phyloP scores from a whole-genome alignment of 345 rosid species.

The Salix udensis region DNA sequence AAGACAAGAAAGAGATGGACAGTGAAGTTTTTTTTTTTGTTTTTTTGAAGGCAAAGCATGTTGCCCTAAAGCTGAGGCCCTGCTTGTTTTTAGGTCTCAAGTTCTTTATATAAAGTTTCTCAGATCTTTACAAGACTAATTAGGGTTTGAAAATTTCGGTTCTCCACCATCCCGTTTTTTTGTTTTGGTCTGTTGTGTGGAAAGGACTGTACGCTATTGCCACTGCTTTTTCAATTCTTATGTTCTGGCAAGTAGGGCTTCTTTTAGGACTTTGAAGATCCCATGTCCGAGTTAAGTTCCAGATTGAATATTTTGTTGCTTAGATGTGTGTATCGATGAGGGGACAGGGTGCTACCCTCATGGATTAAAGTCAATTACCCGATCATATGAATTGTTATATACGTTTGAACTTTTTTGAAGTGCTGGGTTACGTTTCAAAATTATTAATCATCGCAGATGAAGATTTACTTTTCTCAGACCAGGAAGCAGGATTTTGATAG shows the following conservation, averaged over 20 bases:
- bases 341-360: background rate
- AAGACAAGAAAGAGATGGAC: slow-evolving; percentile 1
- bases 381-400: background rate
- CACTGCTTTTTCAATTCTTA: background rate
- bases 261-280: background rate
- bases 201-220: background rate
- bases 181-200: background rate
- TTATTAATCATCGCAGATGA: background rate
- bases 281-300: background rate
- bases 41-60: slow-evolving; percentile 31
- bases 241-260: background rate
- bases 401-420: background rate
- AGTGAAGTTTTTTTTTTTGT: background rate
- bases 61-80: slow-evolving; percentile 29
- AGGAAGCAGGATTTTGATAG: too few relatives aligned
- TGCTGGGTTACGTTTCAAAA: too few relatives aligned
- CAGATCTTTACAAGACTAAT: background rate
- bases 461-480: too few relatives aligned
- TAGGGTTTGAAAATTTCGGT: slow-evolving; percentile 12
- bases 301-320: background rate
- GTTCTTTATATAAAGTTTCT: background rate
- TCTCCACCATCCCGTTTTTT: background rate
- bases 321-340: background rate
- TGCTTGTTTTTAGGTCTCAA: slow-evolving; percentile 1
- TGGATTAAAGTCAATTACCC: background rate